These are phyloP conservation scores for Artemisia tridentata DNA, from an alignment of 129 eudicot species.

Conservation along the genomic window DNA sequence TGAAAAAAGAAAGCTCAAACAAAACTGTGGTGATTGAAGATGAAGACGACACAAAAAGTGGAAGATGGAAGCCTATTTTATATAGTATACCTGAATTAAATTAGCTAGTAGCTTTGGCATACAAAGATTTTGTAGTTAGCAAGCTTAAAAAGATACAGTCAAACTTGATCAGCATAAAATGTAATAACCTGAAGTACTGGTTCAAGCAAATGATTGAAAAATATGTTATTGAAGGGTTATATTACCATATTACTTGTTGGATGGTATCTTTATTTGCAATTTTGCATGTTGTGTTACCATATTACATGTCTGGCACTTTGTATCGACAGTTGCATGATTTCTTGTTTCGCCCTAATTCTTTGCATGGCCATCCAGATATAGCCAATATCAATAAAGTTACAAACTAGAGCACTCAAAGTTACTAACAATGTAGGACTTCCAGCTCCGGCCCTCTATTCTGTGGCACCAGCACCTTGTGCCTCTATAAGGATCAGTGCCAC, in stretches of 20 bases:
- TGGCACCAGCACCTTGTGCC: too few relatives aligned
- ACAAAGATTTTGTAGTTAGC: constrained; percentile 20
- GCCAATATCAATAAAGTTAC: too few relatives aligned
- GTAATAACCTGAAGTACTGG: constrained; percentile 24
- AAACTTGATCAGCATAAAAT: constrained; percentile 27
- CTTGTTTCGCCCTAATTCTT: neutral
- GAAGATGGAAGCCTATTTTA: constrained; percentile 59
- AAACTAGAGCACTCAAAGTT: too few relatives aligned
- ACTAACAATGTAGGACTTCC: too few relatives aligned
- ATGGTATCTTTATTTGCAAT: constrained; percentile 13
- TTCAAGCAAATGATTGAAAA: constrained; percentile 21
- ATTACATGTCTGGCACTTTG: too few relatives aligned
- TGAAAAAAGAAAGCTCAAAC: constrained; percentile 26
- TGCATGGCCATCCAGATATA: neutral
- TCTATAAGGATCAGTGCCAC: too few relatives aligned
- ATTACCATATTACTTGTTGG: constrained; percentile 8
- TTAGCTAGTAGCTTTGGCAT: constrained; percentile 31
- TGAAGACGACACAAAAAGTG: constrained; percentile 20
- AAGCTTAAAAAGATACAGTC: constrained; percentile 24
- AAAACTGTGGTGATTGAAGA: constrained; percentile 19
- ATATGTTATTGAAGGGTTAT: neutral
- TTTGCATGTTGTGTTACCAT: constrained; percentile 8
- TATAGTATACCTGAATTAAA: constrained; percentile 62
- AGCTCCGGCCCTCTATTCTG: too few relatives aligned
- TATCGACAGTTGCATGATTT: too few relatives aligned